Percentiles rank a stretch among this genome's conserved stretches.
These are phyloP conservation scores for Akanthomyces lecanii DNA, from an alignment of 2,329 filamentous ascomycete genomes.

Conservation along the genomic window DNA sequence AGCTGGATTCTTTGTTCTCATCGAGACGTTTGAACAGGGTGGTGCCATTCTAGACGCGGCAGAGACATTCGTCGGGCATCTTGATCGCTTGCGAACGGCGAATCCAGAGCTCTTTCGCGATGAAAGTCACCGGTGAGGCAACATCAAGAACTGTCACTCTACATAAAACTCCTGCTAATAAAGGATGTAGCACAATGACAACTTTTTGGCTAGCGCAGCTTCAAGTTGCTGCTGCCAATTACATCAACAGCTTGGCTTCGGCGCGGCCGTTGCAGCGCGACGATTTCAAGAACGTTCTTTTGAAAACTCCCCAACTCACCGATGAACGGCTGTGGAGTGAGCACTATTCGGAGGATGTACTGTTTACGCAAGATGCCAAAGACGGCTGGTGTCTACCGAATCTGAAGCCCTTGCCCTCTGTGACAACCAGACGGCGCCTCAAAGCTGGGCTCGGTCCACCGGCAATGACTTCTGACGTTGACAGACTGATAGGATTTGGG, in stretches of 20 bases:
- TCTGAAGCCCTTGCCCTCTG: conserved; percentile 26
- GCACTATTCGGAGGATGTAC: conserved; percentile 30
- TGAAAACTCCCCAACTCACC: conserved; percentile 27
- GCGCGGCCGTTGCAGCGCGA: conserved; percentile 15
- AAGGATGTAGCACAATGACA: conserved; percentile 27
- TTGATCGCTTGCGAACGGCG: conserved; percentile 24
- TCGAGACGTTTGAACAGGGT: conserved; percentile 24
- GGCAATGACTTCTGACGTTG: conserved; percentile 5
- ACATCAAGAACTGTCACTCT: conserved; percentile 5
- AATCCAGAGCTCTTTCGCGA: conserved; percentile 31
- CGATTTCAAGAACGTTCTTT: conserved; percentile 25
- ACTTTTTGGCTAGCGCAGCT: conserved; percentile 34
- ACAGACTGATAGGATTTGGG: conserved; percentile 28
- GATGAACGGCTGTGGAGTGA: conserved; percentile 28
- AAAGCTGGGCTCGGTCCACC: background rate
- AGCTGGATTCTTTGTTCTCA: conserved; percentile 30
- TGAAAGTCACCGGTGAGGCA: conserved; percentile 27
- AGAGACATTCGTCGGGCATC: conserved; percentile 27
- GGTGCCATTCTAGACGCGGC: conserved; percentile 27
- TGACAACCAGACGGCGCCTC: background rate
- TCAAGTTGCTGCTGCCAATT: conserved; percentile 27
- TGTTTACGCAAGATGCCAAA: conserved; percentile 29
- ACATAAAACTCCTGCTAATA: background rate
- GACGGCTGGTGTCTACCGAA: conserved; percentile 30
- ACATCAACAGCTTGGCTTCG: conserved; percentile 19